Evolutionary conservation across 2,329 filamentous ascomycete species (phyloP).

Genomic region (Tolypocladium paradoxum): DNA sequence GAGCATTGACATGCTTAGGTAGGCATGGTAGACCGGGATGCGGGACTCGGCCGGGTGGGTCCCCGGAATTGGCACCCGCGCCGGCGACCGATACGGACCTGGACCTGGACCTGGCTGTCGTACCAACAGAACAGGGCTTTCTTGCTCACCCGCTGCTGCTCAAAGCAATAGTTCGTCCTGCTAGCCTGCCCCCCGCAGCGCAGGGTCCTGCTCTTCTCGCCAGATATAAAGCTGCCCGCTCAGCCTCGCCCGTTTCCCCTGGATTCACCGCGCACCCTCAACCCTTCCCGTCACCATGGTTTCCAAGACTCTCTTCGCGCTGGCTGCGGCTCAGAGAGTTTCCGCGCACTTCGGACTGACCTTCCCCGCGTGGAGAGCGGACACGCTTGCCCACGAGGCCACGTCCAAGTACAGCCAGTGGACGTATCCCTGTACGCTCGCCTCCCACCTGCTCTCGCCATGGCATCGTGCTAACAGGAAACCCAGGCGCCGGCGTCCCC

Average conservation of each 20-base stretch:
- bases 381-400: constrained; percentile 29
- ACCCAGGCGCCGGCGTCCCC: constrained; percentile 35
- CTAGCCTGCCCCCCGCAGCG: background rate
- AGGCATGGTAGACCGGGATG: background rate
- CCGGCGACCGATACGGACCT: background rate
- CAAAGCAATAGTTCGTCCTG: background rate
- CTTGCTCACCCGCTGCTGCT: background rate
- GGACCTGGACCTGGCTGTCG: background rate
- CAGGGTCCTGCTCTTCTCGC: background rate
- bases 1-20: too few relatives aligned
- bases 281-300: constrained; percentile 14
- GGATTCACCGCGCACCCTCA: background rate
- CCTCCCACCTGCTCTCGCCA: background rate
- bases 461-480: constrained; percentile 1
- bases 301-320: constrained; percentile 18
- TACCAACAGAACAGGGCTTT: background rate
- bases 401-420: constrained; percentile 35
- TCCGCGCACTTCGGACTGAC: constrained; percentile 37
- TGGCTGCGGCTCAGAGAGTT: constrained; percentile 25
- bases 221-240: background rate
- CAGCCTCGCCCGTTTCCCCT: background rate
- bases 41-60: background rate
- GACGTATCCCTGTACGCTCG: constrained; percentile 36
- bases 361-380: constrained; percentile 37
- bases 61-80: background rate